A percentile compares a stretch with the other conserved stretches of the same genome.
phyloP scores from a whole-genome alignment of 495 filamentous ascomycete species.

The Podospora comata region DNA sequence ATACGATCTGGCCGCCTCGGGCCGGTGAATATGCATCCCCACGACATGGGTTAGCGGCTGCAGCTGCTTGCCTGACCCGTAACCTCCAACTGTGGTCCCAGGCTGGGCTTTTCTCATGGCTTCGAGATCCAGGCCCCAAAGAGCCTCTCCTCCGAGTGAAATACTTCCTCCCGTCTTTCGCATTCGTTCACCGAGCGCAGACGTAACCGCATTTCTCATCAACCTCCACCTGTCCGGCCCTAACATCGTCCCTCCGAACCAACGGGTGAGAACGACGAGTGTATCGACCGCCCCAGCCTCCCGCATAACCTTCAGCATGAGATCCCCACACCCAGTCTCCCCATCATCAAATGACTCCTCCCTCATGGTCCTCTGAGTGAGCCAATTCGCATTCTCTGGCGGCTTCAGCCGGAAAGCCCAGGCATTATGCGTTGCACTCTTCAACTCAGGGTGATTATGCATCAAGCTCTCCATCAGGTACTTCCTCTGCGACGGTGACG shows the following conservation, averaged over 20 bases:
- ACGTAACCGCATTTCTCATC: conserved; percentile 49
- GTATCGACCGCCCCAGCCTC: conserved; percentile 75
- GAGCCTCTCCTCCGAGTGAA: conserved; percentile 47
- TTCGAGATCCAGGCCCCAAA: conserved; percentile 81
- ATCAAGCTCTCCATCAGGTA: conserved; percentile 41
- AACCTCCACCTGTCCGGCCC: conserved; percentile 73
- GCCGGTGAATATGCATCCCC: conserved; percentile 63
- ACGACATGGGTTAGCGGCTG: conserved; percentile 28
- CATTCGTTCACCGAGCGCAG: conserved; percentile 46
- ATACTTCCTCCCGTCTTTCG: conserved; percentile 41
- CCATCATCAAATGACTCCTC: conserved; percentile 94
- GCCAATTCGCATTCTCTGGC: conserved; percentile 5
- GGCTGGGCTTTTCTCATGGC: conserved; percentile 44
- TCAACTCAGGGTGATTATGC: conserved; percentile 37
- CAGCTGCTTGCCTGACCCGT: conserved; percentile 20
- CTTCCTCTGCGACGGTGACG: conserved; percentile 35
- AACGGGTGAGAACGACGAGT: conserved; percentile 84
- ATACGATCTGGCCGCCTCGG: conserved; percentile 60
- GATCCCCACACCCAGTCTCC: conserved; percentile 78
- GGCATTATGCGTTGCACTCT: conserved; percentile 51
- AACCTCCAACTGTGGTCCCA: conserved; percentile 23
- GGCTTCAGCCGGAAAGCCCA: conserved; percentile 47
- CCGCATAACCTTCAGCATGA: conserved; percentile 77
- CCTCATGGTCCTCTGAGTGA: conserved; percentile 41
- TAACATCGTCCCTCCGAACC: conserved; percentile 86